Evolutionary conservation across 2,329 filamentous ascomycete genomes (phyloP).

Genomic region (Ilyonectria mors-panacis): DNA sequence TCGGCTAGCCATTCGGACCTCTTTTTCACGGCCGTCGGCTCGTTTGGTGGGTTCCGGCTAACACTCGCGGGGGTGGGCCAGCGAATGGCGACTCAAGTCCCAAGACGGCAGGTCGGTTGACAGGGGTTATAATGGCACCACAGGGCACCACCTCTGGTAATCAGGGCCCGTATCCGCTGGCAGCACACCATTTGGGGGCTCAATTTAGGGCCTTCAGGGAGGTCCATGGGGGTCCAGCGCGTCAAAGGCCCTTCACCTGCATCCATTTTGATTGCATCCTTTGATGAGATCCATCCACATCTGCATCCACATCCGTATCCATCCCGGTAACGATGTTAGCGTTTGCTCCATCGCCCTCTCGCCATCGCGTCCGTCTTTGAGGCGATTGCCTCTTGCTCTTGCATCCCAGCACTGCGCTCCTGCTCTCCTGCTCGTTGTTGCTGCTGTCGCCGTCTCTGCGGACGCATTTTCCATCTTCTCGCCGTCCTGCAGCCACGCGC

Average conservation of each 20-base stretch:
- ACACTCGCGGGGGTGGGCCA: conserved; percentile 1
- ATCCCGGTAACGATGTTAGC: conserved; percentile 14
- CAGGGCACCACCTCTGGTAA: background rate
- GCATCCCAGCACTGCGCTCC: background rate
- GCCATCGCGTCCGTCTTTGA: background rate
- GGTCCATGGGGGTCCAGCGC: background rate
- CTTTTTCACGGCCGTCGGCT: background rate
- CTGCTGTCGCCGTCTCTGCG: background rate
- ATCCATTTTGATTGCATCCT: conserved; percentile 1
- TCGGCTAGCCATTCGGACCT: background rate
- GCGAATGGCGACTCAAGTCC: conserved; percentile 10
- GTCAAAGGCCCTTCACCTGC: too few species aligned
- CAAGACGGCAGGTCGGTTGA: conserved; percentile 7
- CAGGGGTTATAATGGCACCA: conserved; percentile 11
- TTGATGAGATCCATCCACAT: conserved; percentile 28
- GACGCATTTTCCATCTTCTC: background rate
- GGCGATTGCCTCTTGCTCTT: conserved; percentile 2
- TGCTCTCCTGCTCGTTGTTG: background rate
- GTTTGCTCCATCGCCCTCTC: background rate
- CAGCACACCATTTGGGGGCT: background rate
- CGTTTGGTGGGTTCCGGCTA: background rate
- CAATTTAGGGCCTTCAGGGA: background rate
- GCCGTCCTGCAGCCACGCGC: conserved; percentile 4
- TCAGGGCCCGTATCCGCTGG: conserved; percentile 12
- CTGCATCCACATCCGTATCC: conserved; percentile 16